Evolutionary conservation across 2,329 filamentous ascomycete species (phyloP), one percentile per base, ranked within the genome.

Genomic region (Venturia effusa): DNA sequence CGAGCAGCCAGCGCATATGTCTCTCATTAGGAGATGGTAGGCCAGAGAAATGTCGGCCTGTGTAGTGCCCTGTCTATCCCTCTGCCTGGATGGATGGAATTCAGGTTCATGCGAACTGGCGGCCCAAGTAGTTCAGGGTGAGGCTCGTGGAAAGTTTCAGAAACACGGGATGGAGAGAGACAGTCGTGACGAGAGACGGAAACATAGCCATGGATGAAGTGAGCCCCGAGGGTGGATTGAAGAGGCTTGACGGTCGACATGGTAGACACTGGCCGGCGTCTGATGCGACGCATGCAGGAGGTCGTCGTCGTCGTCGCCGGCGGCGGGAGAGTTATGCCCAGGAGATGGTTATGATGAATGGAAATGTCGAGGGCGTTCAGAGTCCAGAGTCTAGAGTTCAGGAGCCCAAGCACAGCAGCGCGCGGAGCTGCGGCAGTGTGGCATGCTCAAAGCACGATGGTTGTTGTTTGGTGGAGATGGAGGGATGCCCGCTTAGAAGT

Each of bases 251-350:
- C 37, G 37, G 37, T 39, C 37, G 37, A 39, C 48, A 55, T 55
- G 48, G 48, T 17, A 22, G 48, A 55, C 27, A 32, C 7, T 19
- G 51, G 51, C n/a, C 51, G 34, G 51, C 51, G 51, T n/a, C 27
- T 57, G 51, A 57, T 57, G 59, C 30, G 15, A 61, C 37, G 59
- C 34, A 41, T 34, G 37, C 34, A 41, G 59, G 37, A 43, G 59
- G 19, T 39, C 57, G 19, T 45, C 34, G 34, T 5, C 6, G 34
- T 5, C 5, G 34, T 6, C 34, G 5, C 6, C 5, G 41, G 17
- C 17, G 19, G 22, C 19, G 43, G 6, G n/a, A 22, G 43, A 24
- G 11, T 5, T 22, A 6, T 45, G 43, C 43, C n/a, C 24, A 13
- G 17, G 48, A 10, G 48, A 32, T 34, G 48, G 24, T 5, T 54